A percentile compares a stretch with the other conserved stretches of the same genome.
Evolutionary conservation across 768 basidiomycete genomes (phyloP).

Genomic region (Boletellus ananiceps): DNA sequence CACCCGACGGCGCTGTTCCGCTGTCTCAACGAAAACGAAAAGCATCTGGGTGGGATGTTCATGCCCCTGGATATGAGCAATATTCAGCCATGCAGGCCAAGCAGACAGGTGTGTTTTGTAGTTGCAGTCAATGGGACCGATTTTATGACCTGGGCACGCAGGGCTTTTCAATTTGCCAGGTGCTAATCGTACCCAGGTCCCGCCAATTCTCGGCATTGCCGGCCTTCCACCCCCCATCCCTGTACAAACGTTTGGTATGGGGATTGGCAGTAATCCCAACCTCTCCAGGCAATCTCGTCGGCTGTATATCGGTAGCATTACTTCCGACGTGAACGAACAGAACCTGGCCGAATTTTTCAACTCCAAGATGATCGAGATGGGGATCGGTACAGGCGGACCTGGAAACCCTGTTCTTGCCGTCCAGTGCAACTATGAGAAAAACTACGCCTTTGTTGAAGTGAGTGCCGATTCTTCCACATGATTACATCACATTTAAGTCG

Average conservation of each 20-base stretch:
- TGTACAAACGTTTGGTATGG: slow-evolving; percentile 82
- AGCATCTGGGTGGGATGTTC: slow-evolving; percentile 94
- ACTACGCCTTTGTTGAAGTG: slow-evolving; percentile 98
- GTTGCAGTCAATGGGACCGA: background rate
- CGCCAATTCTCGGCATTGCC: slow-evolving; percentile 75
- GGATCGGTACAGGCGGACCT: slow-evolving; percentile 74
- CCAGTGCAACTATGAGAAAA: slow-evolving; percentile 97
- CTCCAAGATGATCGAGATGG: slow-evolving; percentile 90
- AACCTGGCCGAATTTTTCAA: slow-evolving; percentile 95
- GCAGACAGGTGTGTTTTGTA: slow-evolving; percentile 68
- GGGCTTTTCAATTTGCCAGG: slow-evolving; percentile 97
- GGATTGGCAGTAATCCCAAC: slow-evolving; percentile 82
- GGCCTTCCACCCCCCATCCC: slow-evolving; percentile 81
- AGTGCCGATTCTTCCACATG: slow-evolving; percentile 17
- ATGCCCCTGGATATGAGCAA: slow-evolving; percentile 92
- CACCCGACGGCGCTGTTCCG: slow-evolving; percentile 78
- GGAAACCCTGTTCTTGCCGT: slow-evolving; percentile 91
- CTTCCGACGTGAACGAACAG: slow-evolving; percentile 89
- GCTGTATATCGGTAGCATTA: slow-evolving; percentile 96
- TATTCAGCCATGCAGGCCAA: slow-evolving; percentile 97
- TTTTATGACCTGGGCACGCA: slow-evolving; percentile 29
- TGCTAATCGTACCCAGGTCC: slow-evolving; percentile 84
- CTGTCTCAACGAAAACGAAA: slow-evolving; percentile 84
- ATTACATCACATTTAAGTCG: slow-evolving; percentile 4
- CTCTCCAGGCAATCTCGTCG: slow-evolving; percentile 90